Base-by-base conservation (phyloP, 83 land plant genomes). In the Thuja plicata region DNA sequence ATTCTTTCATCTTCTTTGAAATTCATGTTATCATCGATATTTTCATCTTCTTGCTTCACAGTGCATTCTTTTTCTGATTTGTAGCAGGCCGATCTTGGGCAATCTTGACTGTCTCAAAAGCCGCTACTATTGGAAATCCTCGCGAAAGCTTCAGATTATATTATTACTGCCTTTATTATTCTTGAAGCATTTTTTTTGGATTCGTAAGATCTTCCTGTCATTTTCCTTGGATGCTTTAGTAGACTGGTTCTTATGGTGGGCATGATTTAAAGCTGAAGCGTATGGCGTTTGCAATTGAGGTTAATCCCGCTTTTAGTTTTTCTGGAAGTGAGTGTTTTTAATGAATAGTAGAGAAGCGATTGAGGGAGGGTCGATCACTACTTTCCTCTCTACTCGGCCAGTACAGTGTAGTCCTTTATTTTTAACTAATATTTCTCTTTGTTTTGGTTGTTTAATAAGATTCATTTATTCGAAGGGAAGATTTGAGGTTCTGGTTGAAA, bases 321-420 rank as follows among this genome's bases (percentile, higher is more conserved):
- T 35, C 16, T 54, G 57, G 19, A 54, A 3, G 57, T 54, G 57
- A 54, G 57, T 3, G 19, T 15, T 54, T 76, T 76, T 12, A 76
- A 76, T 76, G 38, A 35, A 76, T 76, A 40, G 30, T 45, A 15
- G 16, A 91, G 92, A 86, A 35, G 35, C 35, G 79, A n/a, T 45
- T 16, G 16, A 91, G 92, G 86, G 79, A 91, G 90, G 86, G 93
- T 70, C 0, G 91, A 93, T 86, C 89, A 74, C 6, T 77, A n/a
- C n/a, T n/a, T n/a, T n/a, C n/a, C n/a, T n/a, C n/a, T n/a, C n/a
- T n/a, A n/a, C n/a, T n/a, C n/a, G n/a, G n/a, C n/a, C n/a, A n/a
- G n/a, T n/a, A n/a, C n/a, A n/a, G n/a, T n/a, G n/a, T n/a, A n/a
- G n/a, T n/a, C n/a, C n/a, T n/a, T n/a, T n/a, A n/a, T n/a, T n/a